Base-by-base conservation (phyloP, 371 early-diverging fungal species). In the Parasitella parasitica region DNA sequence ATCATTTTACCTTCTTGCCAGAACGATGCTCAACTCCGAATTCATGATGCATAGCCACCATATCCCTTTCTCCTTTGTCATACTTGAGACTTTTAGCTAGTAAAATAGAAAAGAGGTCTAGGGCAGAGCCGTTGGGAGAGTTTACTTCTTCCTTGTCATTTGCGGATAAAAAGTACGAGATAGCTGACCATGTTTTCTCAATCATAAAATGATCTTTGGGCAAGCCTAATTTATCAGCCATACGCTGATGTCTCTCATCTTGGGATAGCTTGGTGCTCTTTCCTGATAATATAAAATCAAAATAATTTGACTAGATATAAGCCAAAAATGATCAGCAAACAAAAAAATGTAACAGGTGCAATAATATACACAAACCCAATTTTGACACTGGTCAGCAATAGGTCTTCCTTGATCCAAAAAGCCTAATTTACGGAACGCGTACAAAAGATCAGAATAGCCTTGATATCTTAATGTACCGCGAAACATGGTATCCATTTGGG, bases 1-100 rank as follows among this genome's bases (percentile, higher is more conserved):
- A n/a, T n/a, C n/a, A 36, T 4, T 15, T 20, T 38, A 73, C 75
- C 65, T 80, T 77, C 20, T 75, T 55, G 9, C 86, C 86, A 57
- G 73, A 69, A 37, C 61, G 64, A 54, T 83, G 76, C 61, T 88
- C 81, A 15, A 94, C 76, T 15, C 87, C 90, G 75, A 94, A 92
- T 64, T 85, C 90, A 75, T 95, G 96, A 73, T 94, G 94, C 85
- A 96, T 84, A 27, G 86, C 84, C 13, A 93, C 91, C 89, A 94
- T 87, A 73, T 96, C 95, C 34, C 90, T 83, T 68, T 96, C 96
- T 20, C 84, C 82, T 12, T 81, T 71, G 9, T 72, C 71, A 71
- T 94, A 96, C 39, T 84, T 77, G 27, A 96, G 77, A 55, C 87
- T 86, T 32, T 80, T 61, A 59, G 91, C 83, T 49, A 96, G 71